A percentile compares a stretch with the other conserved stretches of the same genome.
phyloP scores from a whole-genome alignment of 2,329 filamentous ascomycete species.

The Plenodomus lindquistii region DNA sequence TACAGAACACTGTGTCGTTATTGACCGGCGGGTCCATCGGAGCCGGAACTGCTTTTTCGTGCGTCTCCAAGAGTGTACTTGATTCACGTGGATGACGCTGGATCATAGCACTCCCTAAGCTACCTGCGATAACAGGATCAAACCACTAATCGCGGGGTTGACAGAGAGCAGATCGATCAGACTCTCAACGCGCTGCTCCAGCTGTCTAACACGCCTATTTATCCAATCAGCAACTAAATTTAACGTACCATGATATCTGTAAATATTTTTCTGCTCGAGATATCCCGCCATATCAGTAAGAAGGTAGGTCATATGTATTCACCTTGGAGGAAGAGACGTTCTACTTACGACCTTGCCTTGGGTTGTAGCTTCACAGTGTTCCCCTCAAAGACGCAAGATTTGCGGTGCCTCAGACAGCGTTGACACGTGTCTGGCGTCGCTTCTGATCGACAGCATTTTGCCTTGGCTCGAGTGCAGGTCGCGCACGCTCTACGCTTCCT shows the following conservation, averaged over 20 bases:
- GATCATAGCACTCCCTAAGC: no score
- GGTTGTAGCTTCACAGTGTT: constrained; percentile 11
- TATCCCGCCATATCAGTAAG: no score
- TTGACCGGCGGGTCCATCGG: background rate
- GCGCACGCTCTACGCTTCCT: constrained; percentile 27
- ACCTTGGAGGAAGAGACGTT: background rate
- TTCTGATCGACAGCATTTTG: constrained; percentile 23
- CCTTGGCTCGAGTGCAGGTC: constrained; percentile 22
- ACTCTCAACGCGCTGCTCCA: constrained; percentile 30
- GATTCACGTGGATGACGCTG: constrained; percentile 3
- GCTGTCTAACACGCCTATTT: constrained; percentile 25
- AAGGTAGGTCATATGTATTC: no score
- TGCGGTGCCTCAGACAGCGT: constrained; percentile 21
- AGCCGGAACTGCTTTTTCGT: background rate
- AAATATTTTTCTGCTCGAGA: no score
- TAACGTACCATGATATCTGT: background rate
- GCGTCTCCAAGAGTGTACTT: background rate
- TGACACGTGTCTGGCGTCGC: constrained; percentile 16
- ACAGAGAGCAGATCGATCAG: constrained; percentile 22
- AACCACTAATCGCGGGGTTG: constrained; percentile 7
- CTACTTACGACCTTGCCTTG: constrained; percentile 25
- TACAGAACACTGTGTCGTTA: background rate
- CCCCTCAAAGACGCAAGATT: constrained; percentile 21
- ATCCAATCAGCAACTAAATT: background rate
- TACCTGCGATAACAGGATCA: background rate